phyloP scores from a whole-genome alignment of 768 basidiomycete genomes.

The Auricularia heimuer region DNA sequence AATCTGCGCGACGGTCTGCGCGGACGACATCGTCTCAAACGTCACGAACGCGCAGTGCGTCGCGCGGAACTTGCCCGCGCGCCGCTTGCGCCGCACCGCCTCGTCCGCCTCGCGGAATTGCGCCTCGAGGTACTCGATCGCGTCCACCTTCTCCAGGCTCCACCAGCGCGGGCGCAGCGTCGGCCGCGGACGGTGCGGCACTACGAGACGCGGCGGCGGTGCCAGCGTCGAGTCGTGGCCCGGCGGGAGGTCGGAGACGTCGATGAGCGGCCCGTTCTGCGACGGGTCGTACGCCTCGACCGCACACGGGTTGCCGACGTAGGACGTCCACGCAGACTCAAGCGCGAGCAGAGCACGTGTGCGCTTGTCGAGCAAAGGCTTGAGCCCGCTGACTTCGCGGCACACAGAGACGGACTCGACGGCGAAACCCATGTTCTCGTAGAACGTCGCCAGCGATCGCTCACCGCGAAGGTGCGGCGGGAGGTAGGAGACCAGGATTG shows the following conservation, averaged over 20 bases:
- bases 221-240: constrained; percentile 38
- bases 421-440: constrained; percentile 75
- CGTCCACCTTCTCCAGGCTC: constrained; percentile 61
- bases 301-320: constrained; percentile 88
- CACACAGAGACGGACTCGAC: constrained; percentile 92
- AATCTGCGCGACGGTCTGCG: constrained; percentile 86
- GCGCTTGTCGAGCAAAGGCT: constrained; percentile 62
- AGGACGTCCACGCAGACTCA: constrained; percentile 80
- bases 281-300: constrained; percentile 72
- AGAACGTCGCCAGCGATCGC: constrained; percentile 81
- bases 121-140: constrained; percentile 77
- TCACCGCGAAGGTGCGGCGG: constrained; percentile 82
- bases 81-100: constrained; percentile 62
- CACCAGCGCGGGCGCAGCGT: constrained; percentile 70
- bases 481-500: constrained; percentile 77
- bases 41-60: constrained; percentile 90
- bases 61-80: constrained; percentile 64
- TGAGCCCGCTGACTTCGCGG: constrained; percentile 68
- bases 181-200: constrained; percentile 68
- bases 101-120: constrained; percentile 78
- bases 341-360: constrained; percentile 72
- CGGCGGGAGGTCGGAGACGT: constrained; percentile 32
- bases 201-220: constrained; percentile 48
- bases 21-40: constrained; percentile 90
- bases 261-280: constrained; percentile 38